Evolutionary conservation across 768 basidiomycete genomes (phyloP).

Genomic region (Kwoniella heveanensis): DNA sequence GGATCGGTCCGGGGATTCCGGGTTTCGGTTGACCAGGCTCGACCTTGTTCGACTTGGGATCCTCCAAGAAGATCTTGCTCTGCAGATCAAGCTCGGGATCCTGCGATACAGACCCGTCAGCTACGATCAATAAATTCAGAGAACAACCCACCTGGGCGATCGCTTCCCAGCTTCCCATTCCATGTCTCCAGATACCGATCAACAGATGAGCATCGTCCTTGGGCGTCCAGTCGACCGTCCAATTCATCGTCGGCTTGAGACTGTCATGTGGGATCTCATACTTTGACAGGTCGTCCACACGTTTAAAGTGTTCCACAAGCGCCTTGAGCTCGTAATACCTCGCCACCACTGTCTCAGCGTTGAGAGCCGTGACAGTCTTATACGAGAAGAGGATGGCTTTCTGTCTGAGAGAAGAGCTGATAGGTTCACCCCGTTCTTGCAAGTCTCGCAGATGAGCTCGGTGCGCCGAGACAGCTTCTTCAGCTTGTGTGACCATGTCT

Average conservation of each 20-base stretch:
- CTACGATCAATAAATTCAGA: not conserved
- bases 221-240: constrained; percentile 93
- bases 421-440: constrained; percentile 78
- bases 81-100: constrained; percentile 78
- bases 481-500: constrained; percentile 85
- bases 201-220: constrained; percentile 92
- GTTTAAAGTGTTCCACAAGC: constrained; percentile 74
- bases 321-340: constrained; percentile 85
- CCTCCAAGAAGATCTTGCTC: constrained; percentile 97
- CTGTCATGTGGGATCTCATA: constrained; percentile 91
- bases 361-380: constrained; percentile 87
- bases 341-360: constrained; percentile 93
- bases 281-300: constrained; percentile 72
- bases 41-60: constrained; percentile 77
- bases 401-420: constrained; percentile 91
- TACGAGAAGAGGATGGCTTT: constrained; percentile 93
- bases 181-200: constrained; percentile 87
- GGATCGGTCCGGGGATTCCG: constrained; percentile 92
- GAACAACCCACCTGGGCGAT: constrained; percentile 64
- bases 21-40: constrained; percentile 41
- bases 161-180: constrained; percentile 95
- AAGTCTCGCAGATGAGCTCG: constrained; percentile 76
- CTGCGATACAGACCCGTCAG: constrained; percentile 50
- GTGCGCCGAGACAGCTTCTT: constrained; percentile 78
- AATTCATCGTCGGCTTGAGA: constrained; percentile 89